phyloP scores from a whole-genome alignment of 2,329 filamentous ascomycete species.

The Microsporum canis region DNA sequence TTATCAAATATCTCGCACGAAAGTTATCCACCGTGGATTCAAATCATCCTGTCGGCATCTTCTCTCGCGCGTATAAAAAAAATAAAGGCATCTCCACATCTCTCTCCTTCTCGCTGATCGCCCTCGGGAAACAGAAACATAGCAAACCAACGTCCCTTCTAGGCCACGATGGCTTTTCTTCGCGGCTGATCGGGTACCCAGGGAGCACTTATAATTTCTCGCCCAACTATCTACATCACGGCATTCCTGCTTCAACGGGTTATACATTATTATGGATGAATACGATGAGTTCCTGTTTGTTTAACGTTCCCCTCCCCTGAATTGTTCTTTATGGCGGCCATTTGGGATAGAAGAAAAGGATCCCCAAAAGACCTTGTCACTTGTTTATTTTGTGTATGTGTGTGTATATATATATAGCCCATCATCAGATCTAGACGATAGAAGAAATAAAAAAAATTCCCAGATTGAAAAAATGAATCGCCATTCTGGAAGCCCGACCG shows the following conservation, averaged over 20 bases:
- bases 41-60: background rate
- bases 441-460: background rate
- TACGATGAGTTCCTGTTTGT: background rate
- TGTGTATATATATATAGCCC: slow-evolving; percentile 3
- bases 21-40: background rate
- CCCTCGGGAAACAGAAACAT: background rate
- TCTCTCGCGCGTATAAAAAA: background rate
- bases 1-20: background rate
- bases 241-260: background rate
- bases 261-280: background rate
- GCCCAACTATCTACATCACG: background rate
- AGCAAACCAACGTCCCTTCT: background rate
- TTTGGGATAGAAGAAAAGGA: background rate
- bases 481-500: background rate
- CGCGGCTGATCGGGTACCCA: background rate
- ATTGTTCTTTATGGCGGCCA: background rate
- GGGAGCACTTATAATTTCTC: background rate
- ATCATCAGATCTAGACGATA: background rate
- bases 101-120: background rate
- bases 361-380: background rate
- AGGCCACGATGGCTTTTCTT: slow-evolving; percentile 3
- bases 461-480: background rate
- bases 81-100: slow-evolving; percentile 1
- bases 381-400: background rate
- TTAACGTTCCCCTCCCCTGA: background rate